Percentiles rank a stretch among this genome's conserved stretches.
phyloP scores from a whole-genome alignment of 2,329 filamentous ascomycete genomes.

The Colletotrichum karsti region DNA sequence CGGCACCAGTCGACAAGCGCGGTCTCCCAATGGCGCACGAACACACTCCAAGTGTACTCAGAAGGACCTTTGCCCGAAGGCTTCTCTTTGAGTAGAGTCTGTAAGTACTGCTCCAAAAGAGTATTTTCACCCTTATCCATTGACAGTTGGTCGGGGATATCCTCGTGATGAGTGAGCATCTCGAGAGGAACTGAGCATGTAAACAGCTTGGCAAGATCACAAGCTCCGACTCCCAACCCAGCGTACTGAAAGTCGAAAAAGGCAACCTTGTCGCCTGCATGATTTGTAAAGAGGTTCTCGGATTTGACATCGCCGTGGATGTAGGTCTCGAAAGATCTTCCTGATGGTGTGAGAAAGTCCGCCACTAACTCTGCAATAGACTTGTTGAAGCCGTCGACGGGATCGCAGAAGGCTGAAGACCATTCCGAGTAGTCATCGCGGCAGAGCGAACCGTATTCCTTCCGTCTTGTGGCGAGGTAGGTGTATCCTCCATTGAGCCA shows the following conservation, averaged over 20 bases:
- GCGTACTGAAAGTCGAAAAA: constrained; percentile 78
- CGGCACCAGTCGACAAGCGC: constrained; percentile 74
- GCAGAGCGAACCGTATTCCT: constrained; percentile 60
- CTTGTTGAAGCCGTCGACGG: constrained; percentile 29
- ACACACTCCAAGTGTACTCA: constrained; percentile 61
- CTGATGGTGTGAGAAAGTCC: constrained; percentile 54
- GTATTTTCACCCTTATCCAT: constrained; percentile 60
- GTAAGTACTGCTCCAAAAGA: constrained; percentile 61
- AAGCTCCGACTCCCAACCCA: constrained; percentile 70
- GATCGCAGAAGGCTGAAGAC: constrained; percentile 56
- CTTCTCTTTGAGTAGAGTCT: constrained; percentile 38
- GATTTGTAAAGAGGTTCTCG: constrained; percentile 70
- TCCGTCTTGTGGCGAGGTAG: constrained; percentile 69
- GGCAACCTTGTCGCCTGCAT: constrained; percentile 58
- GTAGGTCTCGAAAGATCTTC: constrained; percentile 58
- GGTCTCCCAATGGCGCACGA: constrained; percentile 71
- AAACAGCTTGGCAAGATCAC: constrained; percentile 73
- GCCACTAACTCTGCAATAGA: constrained; percentile 64
- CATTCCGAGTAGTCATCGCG: constrained; percentile 62
- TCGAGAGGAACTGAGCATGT: constrained; percentile 69
- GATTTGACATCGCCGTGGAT: constrained; percentile 77
- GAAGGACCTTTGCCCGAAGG: constrained; percentile 32
- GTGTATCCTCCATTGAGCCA: constrained; percentile 77
- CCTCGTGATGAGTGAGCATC: constrained; percentile 51
- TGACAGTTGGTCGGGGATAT: constrained; percentile 45